Evolutionary conservation across 2,329 filamentous ascomycete genomes (phyloP), one percentile per base, ranked within the genome.

Genomic region (Aspergillus fructus): DNA sequence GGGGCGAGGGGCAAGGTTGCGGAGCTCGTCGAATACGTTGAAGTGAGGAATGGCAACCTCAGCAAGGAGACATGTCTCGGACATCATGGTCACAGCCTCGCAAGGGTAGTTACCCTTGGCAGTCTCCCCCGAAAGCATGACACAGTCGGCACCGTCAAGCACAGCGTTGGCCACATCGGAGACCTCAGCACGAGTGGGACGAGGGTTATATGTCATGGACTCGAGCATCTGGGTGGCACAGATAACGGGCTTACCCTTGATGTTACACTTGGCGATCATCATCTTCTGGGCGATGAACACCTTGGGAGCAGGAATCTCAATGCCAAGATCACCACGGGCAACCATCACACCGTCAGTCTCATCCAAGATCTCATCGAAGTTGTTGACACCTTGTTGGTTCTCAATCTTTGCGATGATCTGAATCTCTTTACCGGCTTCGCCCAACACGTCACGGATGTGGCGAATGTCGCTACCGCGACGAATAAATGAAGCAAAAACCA

Each of bases 351-450:
- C 94, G 77, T 99, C 94, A 5, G 94, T 97, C 82, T 93, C 91
- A 74, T 86, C 85, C 60, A 99, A 87, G 71, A 99, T 99, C 82
- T 97, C 93, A 69, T 90, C 88, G 78, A 99, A 99, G 86, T 99
- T 99, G 88, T 99, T 97, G 65, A 99, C 90, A 79, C 94, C 94
- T 81, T 99, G 94, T 78, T 96, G 91, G 84, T 99, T 99, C 86
- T 99, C 94, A 68, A 99, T 96, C 89, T 99, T 99, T 85, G 94
- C 90, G 76, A 99, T 97, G 81, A 99, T 96, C 83, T 99, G 93
- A 72, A 99, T 97, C 77, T 96, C 88, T 81, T 90, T 91, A 78
- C 94, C 94, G 45, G 96, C 89, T 72, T 91, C 85, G 62, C 94
- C 94, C 52, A 99, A 87, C 62, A 97, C 89, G 65, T 89, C 85